These are phyloP conservation scores for Fusarium oligoseptatum DNA, from an alignment of 2,329 filamentous ascomycete genomes.

Conservation along the genomic window DNA sequence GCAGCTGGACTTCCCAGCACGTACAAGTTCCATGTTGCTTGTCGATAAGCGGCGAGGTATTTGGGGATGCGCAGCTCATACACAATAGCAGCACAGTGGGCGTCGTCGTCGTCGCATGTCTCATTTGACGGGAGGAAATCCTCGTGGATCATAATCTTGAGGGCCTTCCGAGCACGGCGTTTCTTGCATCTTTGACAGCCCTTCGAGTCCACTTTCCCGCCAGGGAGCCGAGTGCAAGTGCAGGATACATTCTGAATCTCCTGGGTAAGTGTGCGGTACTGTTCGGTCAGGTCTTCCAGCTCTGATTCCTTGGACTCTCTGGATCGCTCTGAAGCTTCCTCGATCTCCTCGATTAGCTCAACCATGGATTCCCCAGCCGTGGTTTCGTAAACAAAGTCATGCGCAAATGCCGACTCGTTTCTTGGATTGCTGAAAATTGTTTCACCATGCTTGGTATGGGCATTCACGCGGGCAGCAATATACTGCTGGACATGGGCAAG, in stretches of 20 bases:
- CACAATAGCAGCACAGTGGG: conserved; percentile 59
- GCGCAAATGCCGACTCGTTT: neutral
- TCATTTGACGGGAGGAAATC: conserved; percentile 39
- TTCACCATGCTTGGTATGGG: conserved; percentile 20
- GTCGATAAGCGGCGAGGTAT: conserved; percentile 56
- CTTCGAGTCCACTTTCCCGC: neutral
- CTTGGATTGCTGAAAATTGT: conserved; percentile 64
- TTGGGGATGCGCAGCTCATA: conserved; percentile 59
- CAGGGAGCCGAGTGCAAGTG: conserved; percentile 17
- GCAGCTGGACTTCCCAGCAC: conserved; percentile 8
- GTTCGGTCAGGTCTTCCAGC: neutral
- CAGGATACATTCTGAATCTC: conserved; percentile 20
- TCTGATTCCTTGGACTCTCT: conserved; percentile 3
- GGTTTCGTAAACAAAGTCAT: conserved; percentile 6
- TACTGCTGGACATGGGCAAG: conserved; percentile 53
- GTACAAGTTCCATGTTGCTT: conserved; percentile 30
- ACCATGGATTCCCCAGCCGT: neutral
- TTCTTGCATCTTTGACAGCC: conserved; percentile 37
- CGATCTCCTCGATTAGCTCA: neutral
- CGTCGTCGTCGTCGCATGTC: neutral
- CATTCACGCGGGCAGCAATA: conserved; percentile 32
- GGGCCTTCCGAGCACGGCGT: conserved; percentile 15
- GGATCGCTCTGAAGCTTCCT: neutral
- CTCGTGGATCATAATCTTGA: conserved; percentile 40
- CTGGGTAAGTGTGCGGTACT: conserved; percentile 37